Percentiles rank a stretch among this genome's conserved stretches.
Conservation (phyloP, 768 basidiomycete genomes). For the Lentinula sp. region DNA sequence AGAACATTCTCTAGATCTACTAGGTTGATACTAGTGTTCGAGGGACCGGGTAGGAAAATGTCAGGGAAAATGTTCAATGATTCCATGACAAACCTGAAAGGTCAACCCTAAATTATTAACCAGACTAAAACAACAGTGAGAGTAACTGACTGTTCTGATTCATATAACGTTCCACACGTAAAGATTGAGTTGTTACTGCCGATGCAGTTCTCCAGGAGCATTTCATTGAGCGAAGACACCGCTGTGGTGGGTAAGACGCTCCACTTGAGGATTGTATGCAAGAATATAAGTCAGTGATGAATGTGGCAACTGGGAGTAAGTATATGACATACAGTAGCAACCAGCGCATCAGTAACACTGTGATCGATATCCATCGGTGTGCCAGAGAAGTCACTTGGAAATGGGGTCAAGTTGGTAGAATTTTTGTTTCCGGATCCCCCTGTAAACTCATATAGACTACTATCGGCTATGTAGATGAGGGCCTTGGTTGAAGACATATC, state of each 20-base stretch:
- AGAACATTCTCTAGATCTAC: conserved; percentile 2
- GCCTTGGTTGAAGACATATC: neutral
- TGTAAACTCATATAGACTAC: neutral
- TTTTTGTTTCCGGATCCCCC: neutral
- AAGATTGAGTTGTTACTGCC: neutral
- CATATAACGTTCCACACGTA: neutral
- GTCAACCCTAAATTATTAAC: no score
- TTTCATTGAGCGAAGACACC: neutral
- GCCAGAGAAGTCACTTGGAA: neutral
- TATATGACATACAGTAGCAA: neutral
- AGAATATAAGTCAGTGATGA: neutral
- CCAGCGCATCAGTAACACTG: neutral
- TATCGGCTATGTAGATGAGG: neutral
- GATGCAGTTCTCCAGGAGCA: neutral
- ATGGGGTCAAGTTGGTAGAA: neutral
- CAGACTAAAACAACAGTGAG: neutral
- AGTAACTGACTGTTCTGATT: neutral
- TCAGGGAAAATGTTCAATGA: neutral
- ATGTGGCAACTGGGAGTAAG: no score
- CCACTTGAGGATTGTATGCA: neutral
- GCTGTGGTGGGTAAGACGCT: neutral
- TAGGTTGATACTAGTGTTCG: neutral
- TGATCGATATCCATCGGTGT: neutral
- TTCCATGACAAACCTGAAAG: neutral
- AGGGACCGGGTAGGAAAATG: neutral